These are phyloP conservation scores for Penicillium corylophilum DNA, from an alignment of 2,329 filamentous ascomycete species.

Conservation along the genomic window DNA sequence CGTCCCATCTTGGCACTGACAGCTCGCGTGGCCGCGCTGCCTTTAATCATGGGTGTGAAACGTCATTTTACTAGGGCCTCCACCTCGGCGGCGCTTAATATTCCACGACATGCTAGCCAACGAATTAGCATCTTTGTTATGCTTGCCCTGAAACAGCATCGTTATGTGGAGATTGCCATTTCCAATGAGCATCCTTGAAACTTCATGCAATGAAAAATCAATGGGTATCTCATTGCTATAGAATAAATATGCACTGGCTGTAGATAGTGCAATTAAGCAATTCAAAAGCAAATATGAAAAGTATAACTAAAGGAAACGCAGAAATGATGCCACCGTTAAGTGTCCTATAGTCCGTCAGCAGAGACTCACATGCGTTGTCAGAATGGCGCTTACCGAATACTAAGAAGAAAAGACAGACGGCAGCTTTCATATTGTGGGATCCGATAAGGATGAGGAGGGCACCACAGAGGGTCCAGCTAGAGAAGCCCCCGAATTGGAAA, in stretches of 20 bases:
- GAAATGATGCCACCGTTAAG: constrained; percentile 4
- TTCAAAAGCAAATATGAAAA: constrained; percentile 2
- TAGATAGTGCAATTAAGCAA: neutral
- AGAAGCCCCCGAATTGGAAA: constrained; percentile 20
- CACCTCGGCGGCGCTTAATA: neutral
- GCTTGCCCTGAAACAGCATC: neutral
- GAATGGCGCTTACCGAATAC: constrained; percentile 8
- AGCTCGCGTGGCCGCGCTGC: constrained; percentile 9
- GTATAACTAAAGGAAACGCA: constrained; percentile 14
- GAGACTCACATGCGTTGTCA: too few species aligned
- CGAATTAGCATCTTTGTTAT: neutral
- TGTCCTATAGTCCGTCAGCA: neutral
- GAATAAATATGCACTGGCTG: neutral
- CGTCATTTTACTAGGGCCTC: neutral
- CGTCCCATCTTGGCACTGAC: constrained; percentile 7
- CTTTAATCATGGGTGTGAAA: constrained; percentile 2
- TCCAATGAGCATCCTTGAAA: neutral
- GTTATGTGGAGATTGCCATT: neutral
- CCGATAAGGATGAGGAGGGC: constrained; percentile 27
- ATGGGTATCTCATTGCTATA: constrained; percentile 2
- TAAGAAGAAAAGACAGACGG: constrained; percentile 21
- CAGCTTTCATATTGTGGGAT: constrained; percentile 22
- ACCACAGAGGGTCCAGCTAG: constrained; percentile 25
- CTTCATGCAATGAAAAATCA: neutral
- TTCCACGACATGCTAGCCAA: neutral